A percentile compares a stretch with the other conserved stretches of the same genome.
These are phyloP conservation scores for Coprinellus micaceus DNA, from an alignment of 768 basidiomycete genomes.

Conservation along the genomic window DNA sequence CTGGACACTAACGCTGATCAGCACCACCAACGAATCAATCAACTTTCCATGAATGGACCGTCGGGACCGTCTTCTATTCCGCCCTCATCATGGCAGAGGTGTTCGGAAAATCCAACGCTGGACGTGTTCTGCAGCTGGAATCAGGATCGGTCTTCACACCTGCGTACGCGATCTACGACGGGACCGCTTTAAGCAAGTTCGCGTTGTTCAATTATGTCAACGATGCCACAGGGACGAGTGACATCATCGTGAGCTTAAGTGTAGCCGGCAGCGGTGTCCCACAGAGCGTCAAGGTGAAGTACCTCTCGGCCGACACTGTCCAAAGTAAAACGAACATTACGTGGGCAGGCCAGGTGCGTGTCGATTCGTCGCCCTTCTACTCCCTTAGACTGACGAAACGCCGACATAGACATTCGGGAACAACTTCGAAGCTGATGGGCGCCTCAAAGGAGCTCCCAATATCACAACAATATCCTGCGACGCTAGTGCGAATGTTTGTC, in stretches of 20 bases:
- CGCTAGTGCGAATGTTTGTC: conserved; percentile 47
- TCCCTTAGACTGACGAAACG: no score
- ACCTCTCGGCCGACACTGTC: conserved; percentile 53
- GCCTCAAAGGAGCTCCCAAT: conserved; percentile 49
- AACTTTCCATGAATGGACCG: conserved; percentile 64
- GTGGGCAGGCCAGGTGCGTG: conserved; percentile 70
- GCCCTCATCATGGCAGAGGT: conserved; percentile 67
- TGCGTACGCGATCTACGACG: conserved; percentile 71
- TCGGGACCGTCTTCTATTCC: conserved; percentile 75
- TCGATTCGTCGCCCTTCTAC: not conserved
- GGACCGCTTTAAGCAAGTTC: conserved; percentile 55
- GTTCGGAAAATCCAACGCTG: conserved; percentile 55
- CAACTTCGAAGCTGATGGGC: conserved; percentile 63
- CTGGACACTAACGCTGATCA: conserved; percentile 18
- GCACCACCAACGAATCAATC: conserved; percentile 57
- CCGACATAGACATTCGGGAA: conserved; percentile 56
- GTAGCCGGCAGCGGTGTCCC: conserved; percentile 47
- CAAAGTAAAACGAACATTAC: conserved; percentile 62
- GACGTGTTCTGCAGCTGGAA: conserved; percentile 63
- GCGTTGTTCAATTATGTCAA: conserved; percentile 71
- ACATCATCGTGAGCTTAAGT: conserved; percentile 47
- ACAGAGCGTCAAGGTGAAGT: conserved; percentile 48
- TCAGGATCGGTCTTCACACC: conserved; percentile 55
- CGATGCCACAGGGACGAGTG: conserved; percentile 54
- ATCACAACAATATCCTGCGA: conserved; percentile 63